A percentile compares a stretch with the other conserved stretches of the same genome.
These are phyloP conservation scores for Nematodospora anomalae DNA, from an alignment of 1,139 yeast genomes.

Conservation along the genomic window DNA sequence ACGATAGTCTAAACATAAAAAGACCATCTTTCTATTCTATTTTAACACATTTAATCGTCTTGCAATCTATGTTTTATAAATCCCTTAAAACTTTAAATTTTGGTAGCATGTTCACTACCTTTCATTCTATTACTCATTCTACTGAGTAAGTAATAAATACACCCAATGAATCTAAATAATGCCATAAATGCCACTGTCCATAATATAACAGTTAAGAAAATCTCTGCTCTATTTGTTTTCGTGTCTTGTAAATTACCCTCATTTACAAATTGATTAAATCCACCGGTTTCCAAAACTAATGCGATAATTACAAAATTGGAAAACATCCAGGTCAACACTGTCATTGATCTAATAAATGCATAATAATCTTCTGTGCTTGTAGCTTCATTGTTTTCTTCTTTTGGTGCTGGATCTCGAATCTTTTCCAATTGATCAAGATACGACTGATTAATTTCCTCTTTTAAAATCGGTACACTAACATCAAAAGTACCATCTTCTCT, in stretches of 20 bases:
- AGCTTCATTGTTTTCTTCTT: conserved; percentile 34
- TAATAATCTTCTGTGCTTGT: conserved; percentile 63
- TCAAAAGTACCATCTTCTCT: conserved; percentile 67
- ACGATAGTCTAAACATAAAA: too few species aligned
- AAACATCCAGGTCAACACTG: conserved; percentile 77
- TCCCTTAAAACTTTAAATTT: too few species aligned
- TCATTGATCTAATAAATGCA: conserved; percentile 77
- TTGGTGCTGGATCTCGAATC: conserved; percentile 45
- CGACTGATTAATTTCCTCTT: conserved; percentile 60
- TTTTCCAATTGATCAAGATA: conserved; percentile 64
- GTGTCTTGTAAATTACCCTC: conserved; percentile 16
- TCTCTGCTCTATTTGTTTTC: conserved; percentile 30
- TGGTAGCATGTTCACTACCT: conserved; percentile 21
- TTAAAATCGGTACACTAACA: conserved; percentile 66
- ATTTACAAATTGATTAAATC: conserved; percentile 42
- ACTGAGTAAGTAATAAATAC: conserved; percentile 55
- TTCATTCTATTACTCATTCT: conserved; percentile 30
- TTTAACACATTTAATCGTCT: too few species aligned
- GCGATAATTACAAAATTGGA: conserved; percentile 73
- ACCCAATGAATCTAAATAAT: conserved; percentile 68
- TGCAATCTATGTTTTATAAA: too few species aligned
- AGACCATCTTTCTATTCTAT: too few species aligned
- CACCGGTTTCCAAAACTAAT: conserved; percentile 69
- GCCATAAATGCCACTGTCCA: conserved; percentile 87
- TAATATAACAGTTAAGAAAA: conserved; percentile 69